Evolutionary conservation across 768 basidiomycete genomes (phyloP).

Genomic region (Hysterangium stoloniferum): DNA sequence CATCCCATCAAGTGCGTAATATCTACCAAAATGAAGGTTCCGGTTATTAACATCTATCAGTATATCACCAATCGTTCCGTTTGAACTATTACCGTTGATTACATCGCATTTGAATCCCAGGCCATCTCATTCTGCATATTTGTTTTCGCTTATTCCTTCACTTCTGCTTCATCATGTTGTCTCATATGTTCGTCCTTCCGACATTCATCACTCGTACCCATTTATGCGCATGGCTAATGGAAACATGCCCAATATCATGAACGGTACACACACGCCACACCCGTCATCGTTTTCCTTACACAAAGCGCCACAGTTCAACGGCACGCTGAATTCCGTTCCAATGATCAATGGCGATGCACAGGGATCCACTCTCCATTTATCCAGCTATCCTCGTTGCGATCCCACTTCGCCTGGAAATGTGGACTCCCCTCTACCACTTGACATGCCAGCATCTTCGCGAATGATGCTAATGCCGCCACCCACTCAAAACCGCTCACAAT

Average conservation of each 20-base stretch:
- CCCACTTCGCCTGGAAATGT: background rate
- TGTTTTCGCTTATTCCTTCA: constrained; percentile 38
- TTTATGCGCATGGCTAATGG: constrained; percentile 1
- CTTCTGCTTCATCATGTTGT: constrained; percentile 35
- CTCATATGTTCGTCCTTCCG: constrained; percentile 1
- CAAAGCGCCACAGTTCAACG: background rate
- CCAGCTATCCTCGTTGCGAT: background rate
- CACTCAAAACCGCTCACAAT: background rate
- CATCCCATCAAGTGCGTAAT: constrained; percentile 77
- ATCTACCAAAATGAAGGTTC: background rate
- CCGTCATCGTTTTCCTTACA: background rate
- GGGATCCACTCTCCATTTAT: background rate
- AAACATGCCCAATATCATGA: background rate
- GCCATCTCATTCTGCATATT: constrained; percentile 29
- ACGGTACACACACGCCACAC: background rate
- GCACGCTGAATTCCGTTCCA: background rate
- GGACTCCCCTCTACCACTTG: background rate
- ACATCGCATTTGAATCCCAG: constrained; percentile 32
- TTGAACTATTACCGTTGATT: constrained; percentile 46
- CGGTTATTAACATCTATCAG: constrained; percentile 22
- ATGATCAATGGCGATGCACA: background rate
- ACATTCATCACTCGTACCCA: constrained; percentile 2
- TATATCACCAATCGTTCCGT: constrained; percentile 59
- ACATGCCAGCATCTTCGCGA: background rate
- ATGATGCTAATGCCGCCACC: background rate